Percentiles rank a stretch among this genome's conserved stretches.
Evolutionary conservation across 2,329 filamentous ascomycete genomes (phyloP).

Genomic region (Byssoonygena ceratinophila): DNA sequence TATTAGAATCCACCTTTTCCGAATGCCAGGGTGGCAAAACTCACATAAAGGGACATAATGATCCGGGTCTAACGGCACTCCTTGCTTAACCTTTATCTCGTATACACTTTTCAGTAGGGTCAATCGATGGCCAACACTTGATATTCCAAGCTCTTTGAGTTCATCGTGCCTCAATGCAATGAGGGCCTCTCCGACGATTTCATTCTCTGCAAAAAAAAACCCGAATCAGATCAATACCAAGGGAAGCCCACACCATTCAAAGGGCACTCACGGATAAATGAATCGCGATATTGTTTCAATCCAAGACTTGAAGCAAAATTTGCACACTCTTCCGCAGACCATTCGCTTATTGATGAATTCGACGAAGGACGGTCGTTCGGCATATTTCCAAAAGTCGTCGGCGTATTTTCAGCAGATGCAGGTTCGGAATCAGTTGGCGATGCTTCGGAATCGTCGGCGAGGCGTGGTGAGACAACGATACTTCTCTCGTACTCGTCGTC

Average conservation of each 20-base stretch:
- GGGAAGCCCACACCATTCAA: no score
- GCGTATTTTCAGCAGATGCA: constrained; percentile 51
- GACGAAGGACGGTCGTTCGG: constrained; percentile 45
- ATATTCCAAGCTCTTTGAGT: constrained; percentile 86
- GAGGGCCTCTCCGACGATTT: constrained; percentile 83
- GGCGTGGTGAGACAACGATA: constrained; percentile 47
- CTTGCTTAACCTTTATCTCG: constrained; percentile 88
- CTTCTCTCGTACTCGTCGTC: constrained; percentile 57
- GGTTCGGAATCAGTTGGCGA: constrained; percentile 49
- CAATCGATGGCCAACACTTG: constrained; percentile 84
- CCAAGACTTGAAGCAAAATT: constrained; percentile 76
- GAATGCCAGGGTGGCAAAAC: constrained; percentile 23
- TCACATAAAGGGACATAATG: constrained; percentile 88
- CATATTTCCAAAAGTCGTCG: constrained; percentile 48
- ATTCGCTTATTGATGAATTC: constrained; percentile 48
- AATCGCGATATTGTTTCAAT: constrained; percentile 69
- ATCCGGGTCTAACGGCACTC: constrained; percentile 80
- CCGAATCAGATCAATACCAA: neutral
- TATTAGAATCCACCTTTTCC: constrained; percentile 1
- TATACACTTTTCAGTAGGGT: constrained; percentile 94
- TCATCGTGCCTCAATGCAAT: constrained; percentile 84
- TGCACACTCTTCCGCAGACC: constrained; percentile 73
- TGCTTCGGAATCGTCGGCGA: constrained; percentile 47
- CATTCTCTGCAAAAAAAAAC: constrained; percentile 65
- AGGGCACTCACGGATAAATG: constrained; percentile 61